A percentile compares a stretch with the other conserved stretches of the same genome.
phyloP scores from a whole-genome alignment of 2,329 filamentous ascomycete genomes.

The Metarhizium rileyi region DNA sequence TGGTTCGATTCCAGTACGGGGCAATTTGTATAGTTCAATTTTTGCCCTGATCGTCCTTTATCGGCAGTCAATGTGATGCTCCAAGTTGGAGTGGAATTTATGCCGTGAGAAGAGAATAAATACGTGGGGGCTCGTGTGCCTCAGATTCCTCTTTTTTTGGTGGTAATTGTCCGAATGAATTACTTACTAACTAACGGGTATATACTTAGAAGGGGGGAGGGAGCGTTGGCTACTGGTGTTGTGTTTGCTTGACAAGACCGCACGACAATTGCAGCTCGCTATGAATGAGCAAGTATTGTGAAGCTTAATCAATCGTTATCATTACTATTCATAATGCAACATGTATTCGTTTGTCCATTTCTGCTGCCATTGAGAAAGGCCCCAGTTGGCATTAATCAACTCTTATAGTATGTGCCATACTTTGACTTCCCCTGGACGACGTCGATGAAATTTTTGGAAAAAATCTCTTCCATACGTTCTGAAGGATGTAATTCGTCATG shows the following conservation, averaged over 20 bases:
- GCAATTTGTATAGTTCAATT: constrained; percentile 8
- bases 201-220: background rate
- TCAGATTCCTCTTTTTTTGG: background rate
- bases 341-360: too few relatives aligned
- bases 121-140: background rate
- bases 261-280: background rate
- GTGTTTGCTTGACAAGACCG: background rate
- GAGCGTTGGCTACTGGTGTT: background rate
- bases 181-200: too few relatives aligned
- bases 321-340: background rate
- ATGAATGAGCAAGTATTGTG: background rate
- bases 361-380: too few relatives aligned
- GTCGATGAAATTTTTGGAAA: constrained; percentile 31
- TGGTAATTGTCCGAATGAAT: too few relatives aligned
- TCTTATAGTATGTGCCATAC: constrained; percentile 26
- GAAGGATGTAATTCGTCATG: constrained; percentile 65
- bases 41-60: background rate
- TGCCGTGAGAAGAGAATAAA: background rate
- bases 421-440: constrained; percentile 29
- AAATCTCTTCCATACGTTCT: constrained; percentile 41
- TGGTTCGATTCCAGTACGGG: constrained; percentile 26
- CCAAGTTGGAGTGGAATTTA: too few relatives aligned
- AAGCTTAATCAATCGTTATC: background rate
- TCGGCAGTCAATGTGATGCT: background rate
- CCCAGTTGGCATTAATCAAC: too few relatives aligned